Percentiles rank a stretch among this genome's conserved stretches.
phyloP scores from a whole-genome alignment of 2,329 filamentous ascomycete genomes.

The Botrytis deweyae region DNA sequence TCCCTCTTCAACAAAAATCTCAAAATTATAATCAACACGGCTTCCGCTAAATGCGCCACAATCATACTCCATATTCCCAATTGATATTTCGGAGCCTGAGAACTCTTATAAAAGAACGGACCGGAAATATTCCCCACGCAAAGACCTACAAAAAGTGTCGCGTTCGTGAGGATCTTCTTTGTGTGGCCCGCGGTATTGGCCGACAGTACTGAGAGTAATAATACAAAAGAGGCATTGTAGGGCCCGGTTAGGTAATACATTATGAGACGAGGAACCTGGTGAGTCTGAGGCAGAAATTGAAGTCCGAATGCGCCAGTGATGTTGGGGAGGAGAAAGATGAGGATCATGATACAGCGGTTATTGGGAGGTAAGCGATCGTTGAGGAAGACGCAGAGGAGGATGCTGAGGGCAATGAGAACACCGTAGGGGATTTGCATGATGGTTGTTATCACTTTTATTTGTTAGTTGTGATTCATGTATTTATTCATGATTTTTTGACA shows the following conservation, averaged over 20 bases:
- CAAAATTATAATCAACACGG: background rate
- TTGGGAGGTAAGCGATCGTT: constrained; percentile 51
- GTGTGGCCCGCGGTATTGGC: constrained; percentile 59
- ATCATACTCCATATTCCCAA: constrained; percentile 16
- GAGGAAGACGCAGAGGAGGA: constrained; percentile 35
- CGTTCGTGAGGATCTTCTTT: constrained; percentile 49
- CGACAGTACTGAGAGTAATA: constrained; percentile 46
- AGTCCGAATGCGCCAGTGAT: constrained; percentile 54
- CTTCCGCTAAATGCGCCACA: constrained; percentile 7
- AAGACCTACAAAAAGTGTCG: constrained; percentile 46
- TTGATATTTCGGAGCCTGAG: constrained; percentile 1
- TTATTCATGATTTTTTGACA: background rate
- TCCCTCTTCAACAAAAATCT: background rate
- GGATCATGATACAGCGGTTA: constrained; percentile 41
- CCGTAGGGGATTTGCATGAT: constrained; percentile 55
- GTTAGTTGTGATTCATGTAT: background rate
- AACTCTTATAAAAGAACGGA: constrained; percentile 28
- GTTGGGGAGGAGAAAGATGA: constrained; percentile 54
- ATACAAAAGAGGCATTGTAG: constrained; percentile 26
- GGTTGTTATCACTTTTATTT: constrained; percentile 46
- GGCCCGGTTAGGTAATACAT: constrained; percentile 47
- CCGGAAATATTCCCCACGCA: constrained; percentile 53
- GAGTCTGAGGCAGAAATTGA: constrained; percentile 43
- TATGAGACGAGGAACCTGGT: constrained; percentile 48
- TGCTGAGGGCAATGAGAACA: constrained; percentile 59